Conservation (phyloP, 2,329 filamentous ascomycete species). For the Fusarium ambrosium region DNA sequence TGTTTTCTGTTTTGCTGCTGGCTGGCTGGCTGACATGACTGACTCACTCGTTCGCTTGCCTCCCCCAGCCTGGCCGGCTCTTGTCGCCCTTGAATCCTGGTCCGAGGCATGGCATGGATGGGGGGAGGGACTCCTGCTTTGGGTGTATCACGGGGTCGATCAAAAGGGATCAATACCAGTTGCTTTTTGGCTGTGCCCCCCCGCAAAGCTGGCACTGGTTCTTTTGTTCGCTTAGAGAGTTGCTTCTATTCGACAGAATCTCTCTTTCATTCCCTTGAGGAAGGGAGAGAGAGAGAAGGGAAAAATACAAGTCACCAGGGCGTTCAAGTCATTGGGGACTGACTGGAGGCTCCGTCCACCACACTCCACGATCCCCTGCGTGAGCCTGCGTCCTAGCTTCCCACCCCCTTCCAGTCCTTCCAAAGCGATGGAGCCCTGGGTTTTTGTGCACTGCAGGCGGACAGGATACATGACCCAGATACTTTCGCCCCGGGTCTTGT, state of each 20-base stretch:
- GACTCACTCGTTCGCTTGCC: slow-evolving; percentile 4
- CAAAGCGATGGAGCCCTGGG: background rate
- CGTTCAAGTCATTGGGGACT: background rate
- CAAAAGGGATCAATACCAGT: slow-evolving; percentile 29
- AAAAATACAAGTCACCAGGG: slow-evolving; percentile 1
- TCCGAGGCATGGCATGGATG: background rate
- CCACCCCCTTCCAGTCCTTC: slow-evolving; percentile 13
- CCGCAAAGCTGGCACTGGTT: slow-evolving; percentile 9
- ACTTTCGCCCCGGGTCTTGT: slow-evolving; percentile 19
- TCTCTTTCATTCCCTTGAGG: background rate
- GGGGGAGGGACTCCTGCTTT: slow-evolving; percentile 1
- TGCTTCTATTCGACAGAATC: background rate
- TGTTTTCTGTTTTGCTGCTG: slow-evolving; percentile 16
- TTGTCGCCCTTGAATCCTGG: slow-evolving; percentile 11
- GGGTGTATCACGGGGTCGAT: slow-evolving; percentile 39
- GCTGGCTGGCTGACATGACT: slow-evolving; percentile 19
- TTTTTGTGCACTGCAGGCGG: slow-evolving; percentile 19
- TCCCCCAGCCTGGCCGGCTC: slow-evolving; percentile 7
- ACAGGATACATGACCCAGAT: slow-evolving; percentile 17
- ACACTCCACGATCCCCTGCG: slow-evolving; percentile 29
- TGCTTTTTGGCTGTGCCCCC: background rate
- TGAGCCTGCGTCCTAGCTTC: slow-evolving; percentile 35
- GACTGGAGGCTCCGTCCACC: background rate
- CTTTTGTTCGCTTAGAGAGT: slow-evolving; percentile 1
- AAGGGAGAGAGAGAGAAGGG: too few relatives aligned